phyloP scores from a whole-genome alignment of 805 yeast genomes.

The Teunomyces tritomae region DNA sequence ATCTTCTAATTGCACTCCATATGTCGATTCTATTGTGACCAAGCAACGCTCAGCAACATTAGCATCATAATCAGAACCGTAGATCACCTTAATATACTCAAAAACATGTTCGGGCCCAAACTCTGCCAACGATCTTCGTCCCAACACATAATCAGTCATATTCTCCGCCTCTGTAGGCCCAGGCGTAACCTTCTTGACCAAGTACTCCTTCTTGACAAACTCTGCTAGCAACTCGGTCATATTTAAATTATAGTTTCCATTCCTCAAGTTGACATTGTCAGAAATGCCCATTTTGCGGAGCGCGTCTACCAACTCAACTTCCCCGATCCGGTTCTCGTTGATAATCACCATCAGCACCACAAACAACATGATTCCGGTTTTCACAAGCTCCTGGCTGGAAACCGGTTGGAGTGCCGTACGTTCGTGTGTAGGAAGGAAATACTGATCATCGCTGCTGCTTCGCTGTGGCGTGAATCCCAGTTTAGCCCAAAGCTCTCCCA shows the following conservation, averaged over 20 bases:
- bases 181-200: slow-evolving; percentile 14
- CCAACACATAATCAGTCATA: slow-evolving; percentile 26
- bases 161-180: slow-evolving; percentile 12
- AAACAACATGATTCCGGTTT: slow-evolving; percentile 29
- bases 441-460: slow-evolving; percentile 13
- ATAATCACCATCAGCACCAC: slow-evolving; percentile 29
- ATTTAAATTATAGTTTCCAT: slow-evolving; percentile 12
- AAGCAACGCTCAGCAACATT: slow-evolving; percentile 16
- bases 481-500: slow-evolving; percentile 25
- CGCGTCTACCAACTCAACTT: slow-evolving; percentile 19
- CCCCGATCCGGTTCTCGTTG: slow-evolving; percentile 30
- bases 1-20: slow-evolving; percentile 13
- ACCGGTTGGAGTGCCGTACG: slow-evolving; percentile 16
- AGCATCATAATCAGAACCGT: slow-evolving; percentile 22
- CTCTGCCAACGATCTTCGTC: slow-evolving; percentile 32
- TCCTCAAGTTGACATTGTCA: slow-evolving; percentile 7
- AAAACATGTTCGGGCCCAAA: slow-evolving; percentile 28
- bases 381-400: slow-evolving; percentile 25
- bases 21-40: slow-evolving; percentile 25
- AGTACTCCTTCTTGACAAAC: slow-evolving; percentile 29
- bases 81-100: slow-evolving; percentile 22
- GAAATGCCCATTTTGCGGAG: slow-evolving; percentile 21
- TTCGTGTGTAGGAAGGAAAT: slow-evolving; percentile 21
- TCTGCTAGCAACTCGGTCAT: slow-evolving; percentile 23
- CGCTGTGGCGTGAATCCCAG: not conserved